Conservation (phyloP, 208 protist genomes). For the Phytomonas sp. region DNA sequence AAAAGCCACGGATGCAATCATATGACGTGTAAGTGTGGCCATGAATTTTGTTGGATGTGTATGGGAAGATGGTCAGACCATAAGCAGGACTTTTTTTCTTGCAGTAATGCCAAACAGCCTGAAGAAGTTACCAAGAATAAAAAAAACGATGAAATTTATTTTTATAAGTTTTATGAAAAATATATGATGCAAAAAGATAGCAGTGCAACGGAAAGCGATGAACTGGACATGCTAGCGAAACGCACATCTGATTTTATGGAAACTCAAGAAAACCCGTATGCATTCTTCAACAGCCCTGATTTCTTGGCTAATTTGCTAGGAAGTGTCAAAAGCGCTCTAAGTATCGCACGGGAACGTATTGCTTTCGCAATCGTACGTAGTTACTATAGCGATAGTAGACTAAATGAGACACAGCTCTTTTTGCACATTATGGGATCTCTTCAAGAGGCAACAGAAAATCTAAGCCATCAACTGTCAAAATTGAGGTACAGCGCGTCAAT, state of each 20-base stretch:
- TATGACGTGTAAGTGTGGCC: not conserved
- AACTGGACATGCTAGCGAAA: too few relatives aligned
- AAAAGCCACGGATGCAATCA: conserved; percentile 5
- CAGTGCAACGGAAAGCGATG: too few relatives aligned
- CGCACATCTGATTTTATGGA: too few relatives aligned
- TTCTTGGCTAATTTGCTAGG: too few relatives aligned
- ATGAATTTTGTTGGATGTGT: conserved; percentile 3
- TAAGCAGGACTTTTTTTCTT: not conserved
- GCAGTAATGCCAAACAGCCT: too few relatives aligned
- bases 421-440: not conserved
- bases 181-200: too few relatives aligned
- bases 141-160: too few relatives aligned
- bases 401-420: not conserved
- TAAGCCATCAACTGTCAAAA: not conserved
- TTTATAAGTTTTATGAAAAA: too few relatives aligned
- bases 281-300: too few relatives aligned
- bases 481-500: not conserved
- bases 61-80: not conserved
- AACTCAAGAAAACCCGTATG: too few relatives aligned
- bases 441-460: not conserved
- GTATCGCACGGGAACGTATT: not conserved
- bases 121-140: too few relatives aligned
- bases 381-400: not conserved
- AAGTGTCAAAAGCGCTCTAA: too few relatives aligned
- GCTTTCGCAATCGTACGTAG: not conserved